These are phyloP conservation scores for Colletotrichum incanum DNA, from an alignment of 2,329 filamentous ascomycete genomes.

Conservation along the genomic window DNA sequence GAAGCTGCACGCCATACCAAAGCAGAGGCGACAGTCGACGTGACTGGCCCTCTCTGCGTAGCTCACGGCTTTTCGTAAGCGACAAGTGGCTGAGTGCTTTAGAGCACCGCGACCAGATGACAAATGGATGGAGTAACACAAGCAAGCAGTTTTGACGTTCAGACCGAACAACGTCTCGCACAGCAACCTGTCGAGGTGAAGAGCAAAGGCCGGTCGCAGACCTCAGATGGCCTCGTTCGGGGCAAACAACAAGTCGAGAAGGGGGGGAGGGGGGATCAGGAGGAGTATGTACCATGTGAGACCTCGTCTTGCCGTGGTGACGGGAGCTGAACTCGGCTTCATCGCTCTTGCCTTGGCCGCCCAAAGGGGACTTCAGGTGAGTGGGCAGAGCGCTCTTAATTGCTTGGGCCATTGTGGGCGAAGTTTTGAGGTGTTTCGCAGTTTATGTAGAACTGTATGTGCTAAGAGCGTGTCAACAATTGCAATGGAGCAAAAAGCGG, in stretches of 20 bases:
- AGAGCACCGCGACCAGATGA: neutral
- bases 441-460: constrained; percentile 9
- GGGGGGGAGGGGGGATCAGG: constrained; percentile 36
- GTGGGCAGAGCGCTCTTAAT: constrained; percentile 84
- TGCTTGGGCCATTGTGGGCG: constrained; percentile 75
- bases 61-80: neutral
- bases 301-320: constrained; percentile 89
- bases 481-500: constrained; percentile 1
- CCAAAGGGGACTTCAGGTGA: constrained; percentile 78
- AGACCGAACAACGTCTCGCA: neutral
- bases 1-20: neutral
- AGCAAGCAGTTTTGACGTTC: neutral
- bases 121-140: neutral
- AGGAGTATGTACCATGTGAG: constrained; percentile 80
- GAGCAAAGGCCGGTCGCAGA: constrained; percentile 1
- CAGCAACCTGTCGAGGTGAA: neutral
- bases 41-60: neutral
- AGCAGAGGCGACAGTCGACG: neutral
- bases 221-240: neutral
- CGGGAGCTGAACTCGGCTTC: constrained; percentile 71
- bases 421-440: constrained; percentile 35
- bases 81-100: neutral
- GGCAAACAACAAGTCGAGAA: neutral
- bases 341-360: constrained; percentile 57
- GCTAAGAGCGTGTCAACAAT: constrained; percentile 16